Percentiles rank a stretch among this genome's conserved stretches.
Evolutionary conservation across 2,329 filamentous ascomycete species (phyloP).

Genomic region (Colletotrichum sp.): DNA sequence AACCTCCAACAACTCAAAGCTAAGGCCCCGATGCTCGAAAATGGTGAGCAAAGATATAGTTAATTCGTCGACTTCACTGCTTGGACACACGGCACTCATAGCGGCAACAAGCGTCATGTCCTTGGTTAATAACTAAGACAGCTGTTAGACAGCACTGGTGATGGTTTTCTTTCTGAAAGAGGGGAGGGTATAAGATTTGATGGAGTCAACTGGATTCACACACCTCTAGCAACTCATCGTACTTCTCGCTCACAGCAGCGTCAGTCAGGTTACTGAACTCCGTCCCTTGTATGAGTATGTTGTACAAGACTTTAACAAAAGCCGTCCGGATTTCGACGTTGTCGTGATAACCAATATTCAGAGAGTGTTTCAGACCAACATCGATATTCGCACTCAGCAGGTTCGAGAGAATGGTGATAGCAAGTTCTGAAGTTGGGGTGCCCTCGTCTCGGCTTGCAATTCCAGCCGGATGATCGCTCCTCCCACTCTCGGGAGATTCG

Average conservation of each 20-base stretch:
- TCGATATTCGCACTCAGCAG: conserved; percentile 74
- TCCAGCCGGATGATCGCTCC: conserved; percentile 40
- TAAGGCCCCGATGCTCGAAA: conserved; percentile 70
- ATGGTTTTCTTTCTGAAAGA: neutral
- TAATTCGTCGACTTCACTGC: conserved; percentile 71
- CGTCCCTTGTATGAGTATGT: conserved; percentile 73
- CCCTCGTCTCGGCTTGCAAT: conserved; percentile 52
- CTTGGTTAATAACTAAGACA: conserved; percentile 58
- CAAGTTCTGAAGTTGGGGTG: conserved; percentile 63
- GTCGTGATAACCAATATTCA: conserved; percentile 74
- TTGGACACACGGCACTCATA: conserved; percentile 70
- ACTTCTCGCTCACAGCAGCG: conserved; percentile 70
- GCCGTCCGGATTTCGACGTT: conserved; percentile 73
- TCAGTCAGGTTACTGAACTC: conserved; percentile 74
- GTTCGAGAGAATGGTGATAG: conserved; percentile 72
- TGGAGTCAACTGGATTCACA: neutral
- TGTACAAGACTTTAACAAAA: conserved; percentile 73
- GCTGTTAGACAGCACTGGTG: neutral
- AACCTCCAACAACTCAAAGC: conserved; percentile 67
- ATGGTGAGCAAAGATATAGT: conserved; percentile 71
- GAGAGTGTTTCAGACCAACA: conserved; percentile 71
- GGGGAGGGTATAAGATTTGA: neutral
- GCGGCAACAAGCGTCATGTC: conserved; percentile 68
- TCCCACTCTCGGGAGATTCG: conserved; percentile 51
- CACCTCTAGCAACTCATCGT: conserved; percentile 68